Base-by-base conservation (phyloP, 2,329 filamentous ascomycete genomes). In the Didymella pinodella region DNA sequence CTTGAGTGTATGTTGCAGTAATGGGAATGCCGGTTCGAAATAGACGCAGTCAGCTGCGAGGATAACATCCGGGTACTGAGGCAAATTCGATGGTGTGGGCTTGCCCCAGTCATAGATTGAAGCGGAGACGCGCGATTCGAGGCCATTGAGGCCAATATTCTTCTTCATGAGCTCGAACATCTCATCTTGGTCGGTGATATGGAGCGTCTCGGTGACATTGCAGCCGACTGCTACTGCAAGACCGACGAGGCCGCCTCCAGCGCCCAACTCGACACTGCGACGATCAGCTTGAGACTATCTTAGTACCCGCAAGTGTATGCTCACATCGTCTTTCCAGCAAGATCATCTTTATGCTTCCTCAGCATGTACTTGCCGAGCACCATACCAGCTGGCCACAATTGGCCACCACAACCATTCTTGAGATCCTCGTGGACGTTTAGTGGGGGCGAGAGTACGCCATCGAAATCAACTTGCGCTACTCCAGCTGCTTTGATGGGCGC, bases 21-120 rank as follows among this genome's bases (percentile, higher is more conserved):
- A 82, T 29, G 94, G 93, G 73, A 98, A 98, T 1, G 95, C 92
- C 2, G 94, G 93, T 78, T 98, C 95, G 76, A 96, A 96, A 81
- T 98, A 99, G 48, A 97, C 93, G 78, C 94, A 98, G 77, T 98
- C 95, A 40, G 93, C 94, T 3, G 95, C 95, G n/a, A 98, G 84
- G 55, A 99, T 88, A 54, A 97, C 83, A 69, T 93, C 88, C 18
- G 93, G 92, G 62, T 85, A 85, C 66, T 83, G 81, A 54, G 82
- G 77, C 49, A 81, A 62, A 55, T 67, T 52, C 57, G 77, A 54
- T 60, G 79, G 74, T 31, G 75, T 71, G 16, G 80, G 70, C 31
- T 78, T 71, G 18, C 83, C 84, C 94, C 94, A 97, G 75, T 97
- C 91, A 65, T 97, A 84, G 26, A 97, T 82, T 54, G 86, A 80